Conservation (phyloP, 768 basidiomycete genomes). For the Hemileccinum rubropunctum region DNA sequence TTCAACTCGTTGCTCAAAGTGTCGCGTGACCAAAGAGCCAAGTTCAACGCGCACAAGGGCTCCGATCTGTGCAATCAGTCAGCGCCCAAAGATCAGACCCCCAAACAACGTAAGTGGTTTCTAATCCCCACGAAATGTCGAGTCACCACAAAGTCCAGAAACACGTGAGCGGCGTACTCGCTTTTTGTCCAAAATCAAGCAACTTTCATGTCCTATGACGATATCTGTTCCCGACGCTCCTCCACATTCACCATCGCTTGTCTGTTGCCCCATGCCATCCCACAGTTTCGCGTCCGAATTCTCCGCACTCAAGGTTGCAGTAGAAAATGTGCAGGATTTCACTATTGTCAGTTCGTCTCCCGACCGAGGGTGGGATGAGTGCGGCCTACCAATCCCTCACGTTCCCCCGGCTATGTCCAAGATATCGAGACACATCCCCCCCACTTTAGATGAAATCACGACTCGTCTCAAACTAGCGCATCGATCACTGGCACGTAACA, state of each 20-base stretch:
- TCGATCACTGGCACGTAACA: conserved; percentile 20
- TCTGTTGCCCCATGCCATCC: conserved; percentile 68
- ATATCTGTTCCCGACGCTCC: conserved; percentile 59
- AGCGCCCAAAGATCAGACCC: conserved; percentile 66
- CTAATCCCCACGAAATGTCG: conserved; percentile 1
- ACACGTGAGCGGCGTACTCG: conserved; percentile 72
- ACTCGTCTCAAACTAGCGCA: conserved; percentile 46
- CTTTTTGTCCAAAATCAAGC: conserved; percentile 71
- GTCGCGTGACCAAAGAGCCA: conserved; percentile 54
- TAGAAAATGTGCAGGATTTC: conserved; percentile 11
- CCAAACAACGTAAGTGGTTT: conserved; percentile 62
- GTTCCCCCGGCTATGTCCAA: conserved; percentile 1
- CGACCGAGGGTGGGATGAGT: conserved; percentile 51
- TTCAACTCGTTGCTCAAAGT: conserved; percentile 65
- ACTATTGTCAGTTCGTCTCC: not conserved
- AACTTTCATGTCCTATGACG: conserved; percentile 62
- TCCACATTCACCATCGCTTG: conserved; percentile 66
- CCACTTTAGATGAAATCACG: conserved; percentile 76
- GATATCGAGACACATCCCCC: conserved; percentile 36
- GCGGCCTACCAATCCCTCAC: not conserved
- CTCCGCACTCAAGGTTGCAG: conserved; percentile 51
- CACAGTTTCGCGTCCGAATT: conserved; percentile 64
- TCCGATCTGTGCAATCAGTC: conserved; percentile 72
- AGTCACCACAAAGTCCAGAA: not conserved
- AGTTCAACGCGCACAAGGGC: conserved; percentile 43